Evolutionary conservation across 768 basidiomycete genomes (phyloP), one percentile per base, ranked within the genome.

Genomic region (Podaxis mareebaensis): DNA sequence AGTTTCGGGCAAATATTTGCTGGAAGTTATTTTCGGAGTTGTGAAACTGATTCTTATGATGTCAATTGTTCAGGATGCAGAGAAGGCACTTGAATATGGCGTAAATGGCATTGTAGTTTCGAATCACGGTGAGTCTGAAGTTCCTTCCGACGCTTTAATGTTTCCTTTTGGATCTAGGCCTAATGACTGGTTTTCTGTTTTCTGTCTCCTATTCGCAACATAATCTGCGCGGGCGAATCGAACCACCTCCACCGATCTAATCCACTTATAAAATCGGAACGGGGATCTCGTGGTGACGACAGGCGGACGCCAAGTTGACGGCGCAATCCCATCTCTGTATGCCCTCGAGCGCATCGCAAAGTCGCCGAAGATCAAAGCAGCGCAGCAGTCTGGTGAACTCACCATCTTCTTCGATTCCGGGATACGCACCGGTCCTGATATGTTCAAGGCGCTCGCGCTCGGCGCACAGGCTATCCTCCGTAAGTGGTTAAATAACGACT

Each of bases 391-490:
- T 12, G 90, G 90, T 1, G 83, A 83, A 61, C 73, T 93, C 42
- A 87, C 88, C 1, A 75, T 95, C 39, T 76, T 95, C 3, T 92
- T 90, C 68, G 88, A 90, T 70, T 93, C 87, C 56, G 93, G 94
- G 6, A 88, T 95, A 63, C 85, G 94, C 49, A 91, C 88, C 0
- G 94, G 92, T 11, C 84, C 86, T 49, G 95, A 96, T 65, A 84
- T 95, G 52, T 80, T 93, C 74, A 92, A 92, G 73, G 94, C 95
- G 0, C 75, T 95, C 30, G 93, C 93, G 1, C 79, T 96, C 0
- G 93, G 95, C 46, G 94, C 95, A 7, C 89, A 95, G 67, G 92
- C 79, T 7, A 87, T 95, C 15, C 73, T 95, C 20, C 78, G 87
- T 92, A 67, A 67, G 90, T 81, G 22, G 38, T 61, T 40, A 53